These are phyloP conservation scores for Dimocarpus longan DNA, from an alignment of 345 rosid species.

Conservation along the genomic window DNA sequence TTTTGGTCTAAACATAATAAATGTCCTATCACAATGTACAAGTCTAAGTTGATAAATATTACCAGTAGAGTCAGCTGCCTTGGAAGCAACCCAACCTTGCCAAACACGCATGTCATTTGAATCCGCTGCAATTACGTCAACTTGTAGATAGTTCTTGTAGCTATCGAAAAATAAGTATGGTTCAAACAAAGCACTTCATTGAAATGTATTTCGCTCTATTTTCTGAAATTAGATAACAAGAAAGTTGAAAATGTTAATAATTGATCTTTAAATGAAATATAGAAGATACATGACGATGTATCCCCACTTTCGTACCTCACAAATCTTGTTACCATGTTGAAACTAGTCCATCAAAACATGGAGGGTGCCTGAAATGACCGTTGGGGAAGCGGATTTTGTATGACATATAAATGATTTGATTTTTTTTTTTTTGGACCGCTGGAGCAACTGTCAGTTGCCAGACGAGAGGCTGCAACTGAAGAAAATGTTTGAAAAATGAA, in stretches of 20 bases:
- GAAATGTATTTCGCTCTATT: constrained; percentile 54
- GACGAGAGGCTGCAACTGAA: neutral
- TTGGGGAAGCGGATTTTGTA: neutral
- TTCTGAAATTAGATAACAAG: constrained; percentile 42
- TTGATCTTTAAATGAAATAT: neutral
- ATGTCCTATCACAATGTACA: neutral
- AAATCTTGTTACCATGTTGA: constrained; percentile 57
- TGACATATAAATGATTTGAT: neutral
- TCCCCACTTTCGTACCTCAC: constrained; percentile 46
- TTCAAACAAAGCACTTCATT: constrained; percentile 63
- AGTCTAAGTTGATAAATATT: constrained; percentile 24
- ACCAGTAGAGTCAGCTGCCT: constrained; percentile 72
- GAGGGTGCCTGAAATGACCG: constrained; percentile 44
- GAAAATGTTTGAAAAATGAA: neutral
- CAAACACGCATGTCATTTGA: constrained; percentile 61
- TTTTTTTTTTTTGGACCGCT: constrained; percentile 11
- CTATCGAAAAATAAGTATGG: constrained; percentile 64
- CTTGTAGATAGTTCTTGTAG: constrained; percentile 72
- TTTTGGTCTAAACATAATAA: neutral
- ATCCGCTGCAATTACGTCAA: constrained; percentile 60
- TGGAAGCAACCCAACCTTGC: constrained; percentile 83
- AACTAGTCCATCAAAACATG: constrained; percentile 76
- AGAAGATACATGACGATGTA: no score
- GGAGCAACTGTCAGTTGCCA: constrained; percentile 15
- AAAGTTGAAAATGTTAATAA: constrained; percentile 14